Evolutionary conservation across 192 early-diverging fungal species (phyloP).

Genomic region (Backusella sp.): DNA sequence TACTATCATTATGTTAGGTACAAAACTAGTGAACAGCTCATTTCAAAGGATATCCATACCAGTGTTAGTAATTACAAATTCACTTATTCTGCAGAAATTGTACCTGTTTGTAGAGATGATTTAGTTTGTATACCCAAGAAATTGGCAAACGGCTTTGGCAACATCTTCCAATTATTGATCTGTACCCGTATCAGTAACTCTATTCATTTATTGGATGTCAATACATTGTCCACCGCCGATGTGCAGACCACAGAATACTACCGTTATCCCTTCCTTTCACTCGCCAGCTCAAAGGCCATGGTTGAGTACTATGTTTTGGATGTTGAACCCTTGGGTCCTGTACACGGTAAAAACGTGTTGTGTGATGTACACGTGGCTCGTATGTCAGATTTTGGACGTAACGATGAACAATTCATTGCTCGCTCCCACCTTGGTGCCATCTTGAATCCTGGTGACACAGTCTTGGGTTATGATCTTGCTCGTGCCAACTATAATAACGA

Average conservation of each 20-base stretch:
- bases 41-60: slow-evolving; percentile 93
- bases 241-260: slow-evolving; percentile 77
- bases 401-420: slow-evolving; percentile 84
- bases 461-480: slow-evolving; percentile 85
- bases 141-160: slow-evolving; percentile 79
- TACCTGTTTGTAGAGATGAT: slow-evolving; percentile 97
- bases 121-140: slow-evolving; percentile 84
- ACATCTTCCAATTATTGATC: slow-evolving; percentile 80
- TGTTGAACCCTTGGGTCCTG: slow-evolving; percentile 78
- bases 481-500: slow-evolving; percentile 92
- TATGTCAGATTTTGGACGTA: slow-evolving; percentile 73
- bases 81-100: slow-evolving; percentile 93
- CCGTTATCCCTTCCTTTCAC: slow-evolving; percentile 75
- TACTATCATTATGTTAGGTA: slow-evolving; percentile 44
- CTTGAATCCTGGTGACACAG: slow-evolving; percentile 89
- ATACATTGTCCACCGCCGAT: slow-evolving; percentile 76
- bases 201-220: slow-evolving; percentile 84
- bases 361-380: slow-evolving; percentile 88
- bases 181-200: slow-evolving; percentile 87
- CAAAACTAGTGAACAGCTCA: slow-evolving; percentile 93
- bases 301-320: slow-evolving; percentile 96
- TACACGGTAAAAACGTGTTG: slow-evolving; percentile 73
- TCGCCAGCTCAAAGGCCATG: slow-evolving; percentile 78
- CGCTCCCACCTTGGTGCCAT: slow-evolving; percentile 92
- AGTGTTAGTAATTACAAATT: slow-evolving; percentile 95